These are phyloP conservation scores for Cucumis cinereus DNA, from an alignment of 306 rosid species.

Conservation along the genomic window DNA sequence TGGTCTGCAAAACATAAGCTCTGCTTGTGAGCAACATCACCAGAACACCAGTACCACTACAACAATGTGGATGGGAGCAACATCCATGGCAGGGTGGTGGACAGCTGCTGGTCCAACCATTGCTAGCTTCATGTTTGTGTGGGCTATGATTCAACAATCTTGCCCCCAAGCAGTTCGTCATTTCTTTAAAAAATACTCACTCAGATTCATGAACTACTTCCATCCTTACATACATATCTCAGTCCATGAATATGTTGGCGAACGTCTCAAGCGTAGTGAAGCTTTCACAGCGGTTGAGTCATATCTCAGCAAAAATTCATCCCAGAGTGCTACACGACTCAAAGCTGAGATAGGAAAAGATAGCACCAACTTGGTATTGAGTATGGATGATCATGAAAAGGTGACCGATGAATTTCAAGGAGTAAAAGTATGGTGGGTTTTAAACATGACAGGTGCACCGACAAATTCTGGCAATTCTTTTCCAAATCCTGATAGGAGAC, in stretches of 20 bases:
- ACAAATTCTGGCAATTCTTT: constrained; percentile 42
- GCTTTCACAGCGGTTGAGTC: constrained; percentile 68
- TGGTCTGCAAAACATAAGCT: background rate
- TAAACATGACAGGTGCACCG: constrained; percentile 29
- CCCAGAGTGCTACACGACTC: constrained; percentile 57
- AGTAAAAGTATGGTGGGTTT: constrained; percentile 49
- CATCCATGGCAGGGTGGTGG: constrained; percentile 16
- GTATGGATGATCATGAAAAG: constrained; percentile 73
- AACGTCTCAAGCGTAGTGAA: constrained; percentile 66
- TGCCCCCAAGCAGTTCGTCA: constrained; percentile 53
- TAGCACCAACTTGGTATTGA: constrained; percentile 38
- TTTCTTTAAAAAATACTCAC: constrained; percentile 33
- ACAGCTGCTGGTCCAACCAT: constrained; percentile 65
- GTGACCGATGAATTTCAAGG: constrained; percentile 53
- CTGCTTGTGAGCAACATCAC: background rate
- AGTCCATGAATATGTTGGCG: constrained; percentile 65
- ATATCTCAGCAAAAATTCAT: constrained; percentile 66
- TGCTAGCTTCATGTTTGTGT: constrained; percentile 69
- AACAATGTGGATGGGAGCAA: background rate
- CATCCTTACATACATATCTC: constrained; percentile 60
- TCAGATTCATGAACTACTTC: constrained; percentile 32
- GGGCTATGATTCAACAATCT: constrained; percentile 71
- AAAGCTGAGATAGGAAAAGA: constrained; percentile 77
- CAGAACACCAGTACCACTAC: background rate
- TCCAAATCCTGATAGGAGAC: constrained; percentile 56